These are phyloP conservation scores for Moesziomyces parantarcticus DNA, from an alignment of 1,284 basidiomycete genomes.

Conservation along the genomic window DNA sequence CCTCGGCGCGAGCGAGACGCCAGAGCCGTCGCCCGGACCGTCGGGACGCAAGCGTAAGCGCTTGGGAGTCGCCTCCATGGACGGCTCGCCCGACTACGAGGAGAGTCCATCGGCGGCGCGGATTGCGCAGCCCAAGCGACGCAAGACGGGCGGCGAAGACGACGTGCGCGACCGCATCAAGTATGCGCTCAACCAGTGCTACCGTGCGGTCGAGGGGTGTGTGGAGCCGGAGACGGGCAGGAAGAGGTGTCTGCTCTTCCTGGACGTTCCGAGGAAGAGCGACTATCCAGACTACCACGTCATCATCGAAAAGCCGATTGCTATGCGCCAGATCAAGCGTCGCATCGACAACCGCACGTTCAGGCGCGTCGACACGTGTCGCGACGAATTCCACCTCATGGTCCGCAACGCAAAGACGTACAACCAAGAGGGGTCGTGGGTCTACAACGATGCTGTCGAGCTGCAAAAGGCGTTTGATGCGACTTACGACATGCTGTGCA, in stretches of 20 bases:
- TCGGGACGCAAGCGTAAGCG: conserved; percentile 61
- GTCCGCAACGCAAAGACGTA: conserved; percentile 84
- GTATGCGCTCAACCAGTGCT: conserved; percentile 82
- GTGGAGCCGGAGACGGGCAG: conserved; percentile 75
- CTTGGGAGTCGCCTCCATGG: conserved; percentile 41
- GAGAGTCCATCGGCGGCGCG: conserved; percentile 36
- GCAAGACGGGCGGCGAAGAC: conserved; percentile 75
- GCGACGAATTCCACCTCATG: conserved; percentile 86
- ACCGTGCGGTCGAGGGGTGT: conserved; percentile 80
- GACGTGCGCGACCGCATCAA: conserved; percentile 75
- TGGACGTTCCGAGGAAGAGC: conserved; percentile 70
- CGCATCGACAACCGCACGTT: conserved; percentile 79
- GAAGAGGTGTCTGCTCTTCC: conserved; percentile 65
- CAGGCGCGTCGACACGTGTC: conserved; percentile 80
- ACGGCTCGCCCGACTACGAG: conserved; percentile 44
- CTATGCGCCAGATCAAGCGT: conserved; percentile 86
- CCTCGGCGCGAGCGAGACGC: conserved; percentile 40
- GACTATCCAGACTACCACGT: conserved; percentile 86
- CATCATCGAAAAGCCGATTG: conserved; percentile 80
- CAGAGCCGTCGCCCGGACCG: conserved; percentile 56
- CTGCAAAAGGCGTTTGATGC: conserved; percentile 62
- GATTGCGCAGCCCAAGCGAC: conserved; percentile 72
- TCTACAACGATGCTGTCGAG: conserved; percentile 82
- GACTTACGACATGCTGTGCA: conserved; percentile 55
- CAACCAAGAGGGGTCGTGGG: conserved; percentile 79